A percentile compares a stretch with the other conserved stretches of the same genome.
Conservation (phyloP, 805 yeast genomes). For the Metschnikowia orientalis region DNA sequence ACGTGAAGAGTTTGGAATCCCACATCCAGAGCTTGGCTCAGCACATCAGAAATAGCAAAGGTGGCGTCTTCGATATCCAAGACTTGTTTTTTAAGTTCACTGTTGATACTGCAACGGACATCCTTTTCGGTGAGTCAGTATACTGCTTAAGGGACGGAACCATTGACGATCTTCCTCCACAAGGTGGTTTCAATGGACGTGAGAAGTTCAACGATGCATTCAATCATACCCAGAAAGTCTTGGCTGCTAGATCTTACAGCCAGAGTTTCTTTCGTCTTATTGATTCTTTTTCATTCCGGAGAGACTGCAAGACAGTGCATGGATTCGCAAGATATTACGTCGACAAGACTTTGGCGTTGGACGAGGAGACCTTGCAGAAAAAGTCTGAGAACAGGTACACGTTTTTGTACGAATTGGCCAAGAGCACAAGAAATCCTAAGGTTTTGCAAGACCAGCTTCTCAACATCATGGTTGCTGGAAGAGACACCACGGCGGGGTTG, state of each 20-base stretch:
- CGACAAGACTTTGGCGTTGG: constrained; percentile 16
- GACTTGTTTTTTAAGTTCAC: constrained; percentile 37
- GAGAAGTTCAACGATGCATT: constrained; percentile 33
- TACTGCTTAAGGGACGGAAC: constrained; percentile 28
- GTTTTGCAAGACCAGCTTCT: constrained; percentile 36
- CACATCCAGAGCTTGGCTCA: constrained; percentile 33
- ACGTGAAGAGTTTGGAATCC: constrained; percentile 36
- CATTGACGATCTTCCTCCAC: constrained; percentile 23
- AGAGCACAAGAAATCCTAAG: constrained; percentile 34
- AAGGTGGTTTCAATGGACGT: constrained; percentile 27
- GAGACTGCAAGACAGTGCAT: constrained; percentile 26
- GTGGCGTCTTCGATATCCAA: constrained; percentile 34
- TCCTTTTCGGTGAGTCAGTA: constrained; percentile 39
- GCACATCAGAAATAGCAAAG: constrained; percentile 26
- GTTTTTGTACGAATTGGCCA: constrained; percentile 37
- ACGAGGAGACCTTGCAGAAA: constrained; percentile 14
- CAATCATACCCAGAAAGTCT: constrained; percentile 28
- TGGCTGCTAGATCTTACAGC: constrained; percentile 31
- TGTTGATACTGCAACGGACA: constrained; percentile 39
- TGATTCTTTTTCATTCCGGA: constrained; percentile 26
- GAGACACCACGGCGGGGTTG: constrained; percentile 42
- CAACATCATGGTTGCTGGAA: constrained; percentile 39
- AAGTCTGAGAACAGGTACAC: constrained; percentile 25
- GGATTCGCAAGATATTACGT: constrained; percentile 17
- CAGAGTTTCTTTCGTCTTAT: constrained; percentile 28